Conservation (phyloP, 176 grass and related monocot genomes). For the Bothriochloa decipiens region DNA sequence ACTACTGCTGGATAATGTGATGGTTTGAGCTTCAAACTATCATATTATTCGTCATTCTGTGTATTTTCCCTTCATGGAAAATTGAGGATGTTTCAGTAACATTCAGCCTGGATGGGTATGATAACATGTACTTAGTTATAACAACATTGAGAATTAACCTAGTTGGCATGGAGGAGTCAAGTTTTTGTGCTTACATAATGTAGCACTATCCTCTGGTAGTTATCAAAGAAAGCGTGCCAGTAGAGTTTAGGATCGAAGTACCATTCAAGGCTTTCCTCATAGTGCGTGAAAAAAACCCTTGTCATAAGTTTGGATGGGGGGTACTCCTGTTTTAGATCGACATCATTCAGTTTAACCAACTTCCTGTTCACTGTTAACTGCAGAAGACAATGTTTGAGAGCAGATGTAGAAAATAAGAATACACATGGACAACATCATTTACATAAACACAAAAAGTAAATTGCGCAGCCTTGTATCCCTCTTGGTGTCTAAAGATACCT, state of each 20-base stretch:
- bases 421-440: background rate
- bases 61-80: no score
- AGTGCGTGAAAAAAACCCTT: background rate
- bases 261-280: slow-evolving; percentile 20
- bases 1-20: no score
- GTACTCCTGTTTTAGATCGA: background rate
- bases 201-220: slow-evolving; percentile 42
- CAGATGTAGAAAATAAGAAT: background rate
- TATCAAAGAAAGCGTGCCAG: background rate
- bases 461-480: background rate
- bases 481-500: slow-evolving; percentile 15
- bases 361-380: background rate
- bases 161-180: background rate
- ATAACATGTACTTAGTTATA: background rate
- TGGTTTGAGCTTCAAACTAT: no score
- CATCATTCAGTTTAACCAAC: background rate
- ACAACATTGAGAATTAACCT: background rate
- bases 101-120: background rate
- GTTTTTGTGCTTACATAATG: background rate
- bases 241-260: slow-evolving; percentile 20
- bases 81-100: background rate
- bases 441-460: background rate
- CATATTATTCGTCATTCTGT: no score
- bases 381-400: background rate
- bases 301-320: background rate